Evolutionary conservation across 2,329 filamentous ascomycete genomes (phyloP).

Genomic region (Venturia asperata): DNA sequence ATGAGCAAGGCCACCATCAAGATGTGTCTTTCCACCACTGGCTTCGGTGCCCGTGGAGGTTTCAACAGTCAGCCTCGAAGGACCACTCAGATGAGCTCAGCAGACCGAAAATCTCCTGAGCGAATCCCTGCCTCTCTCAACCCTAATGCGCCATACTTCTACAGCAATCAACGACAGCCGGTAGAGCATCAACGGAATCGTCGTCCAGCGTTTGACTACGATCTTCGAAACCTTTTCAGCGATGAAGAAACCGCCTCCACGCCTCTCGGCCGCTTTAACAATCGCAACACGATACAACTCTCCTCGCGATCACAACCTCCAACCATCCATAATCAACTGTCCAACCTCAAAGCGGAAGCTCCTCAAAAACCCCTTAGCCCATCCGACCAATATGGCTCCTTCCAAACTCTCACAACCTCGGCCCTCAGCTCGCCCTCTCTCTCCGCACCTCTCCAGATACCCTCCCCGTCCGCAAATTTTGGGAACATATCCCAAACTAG

Average conservation of each 20-base stretch:
- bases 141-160: constrained; percentile 13
- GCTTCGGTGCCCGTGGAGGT: constrained; percentile 53
- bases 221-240: constrained; percentile 34
- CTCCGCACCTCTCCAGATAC: constrained; percentile 22
- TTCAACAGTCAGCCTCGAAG: constrained; percentile 11
- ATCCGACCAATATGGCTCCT: constrained; percentile 3
- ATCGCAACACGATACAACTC: constrained; percentile 16
- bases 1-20: constrained; percentile 94
- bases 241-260: constrained; percentile 35
- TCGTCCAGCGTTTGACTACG: constrained; percentile 49
- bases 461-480: constrained; percentile 21
- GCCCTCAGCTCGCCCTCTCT: constrained; percentile 23
- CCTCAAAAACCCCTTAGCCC: neutral
- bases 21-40: constrained; percentile 84
- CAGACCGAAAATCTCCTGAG: neutral
- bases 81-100: constrained; percentile 7
- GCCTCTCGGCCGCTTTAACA: constrained; percentile 32
- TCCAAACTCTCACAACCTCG: constrained; percentile 21
- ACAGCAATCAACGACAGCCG: constrained; percentile 10
- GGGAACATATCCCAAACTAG: constrained; percentile 20
- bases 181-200: neutral
- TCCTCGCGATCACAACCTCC: constrained; percentile 1
- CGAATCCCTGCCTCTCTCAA: constrained; percentile 10
- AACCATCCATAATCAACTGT: constrained; percentile 4
- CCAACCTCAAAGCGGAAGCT: constrained; percentile 2